Conservation (phyloP, 2,329 filamentous ascomycete species). For the Chaetomiaceae sp. region DNA sequence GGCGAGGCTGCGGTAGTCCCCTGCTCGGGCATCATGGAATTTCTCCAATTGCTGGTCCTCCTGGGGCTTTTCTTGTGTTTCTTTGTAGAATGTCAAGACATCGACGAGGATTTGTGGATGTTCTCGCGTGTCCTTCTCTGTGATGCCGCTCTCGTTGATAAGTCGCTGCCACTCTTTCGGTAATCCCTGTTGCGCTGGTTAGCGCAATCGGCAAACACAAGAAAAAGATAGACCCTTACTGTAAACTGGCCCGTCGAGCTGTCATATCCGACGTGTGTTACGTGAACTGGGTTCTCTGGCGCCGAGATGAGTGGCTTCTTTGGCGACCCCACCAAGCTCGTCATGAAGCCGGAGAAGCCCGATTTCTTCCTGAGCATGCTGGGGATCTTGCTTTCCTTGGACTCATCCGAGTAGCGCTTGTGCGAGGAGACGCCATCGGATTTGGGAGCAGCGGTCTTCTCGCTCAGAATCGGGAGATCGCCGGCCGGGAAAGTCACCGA, state of each 20-base stretch:
- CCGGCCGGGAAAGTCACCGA: conserved; percentile 61
- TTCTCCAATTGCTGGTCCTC: conserved; percentile 94
- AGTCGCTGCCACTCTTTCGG: conserved; percentile 98
- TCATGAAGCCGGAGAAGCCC: conserved; percentile 83
- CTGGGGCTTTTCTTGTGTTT: conserved; percentile 73
- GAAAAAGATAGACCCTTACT: conserved; percentile 47
- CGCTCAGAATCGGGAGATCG: conserved; percentile 47
- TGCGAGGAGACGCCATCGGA: conserved; percentile 47
- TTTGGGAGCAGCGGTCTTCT: conserved; percentile 40
- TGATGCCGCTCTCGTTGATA: conserved; percentile 91
- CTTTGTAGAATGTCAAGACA: conserved; percentile 95
- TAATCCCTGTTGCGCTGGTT: conserved; percentile 65
- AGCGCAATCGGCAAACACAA: conserved; percentile 8
- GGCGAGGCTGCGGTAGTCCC: conserved; percentile 45
- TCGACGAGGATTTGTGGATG: conserved; percentile 94
- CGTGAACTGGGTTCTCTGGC: conserved; percentile 94
- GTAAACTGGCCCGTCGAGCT: conserved; percentile 95
- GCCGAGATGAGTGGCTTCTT: conserved; percentile 94
- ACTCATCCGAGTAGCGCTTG: conserved; percentile 78
- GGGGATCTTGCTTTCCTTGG: conserved; percentile 56
- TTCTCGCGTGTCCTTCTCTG: conserved; percentile 91
- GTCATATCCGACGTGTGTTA: conserved; percentile 97
- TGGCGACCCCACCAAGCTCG: conserved; percentile 75
- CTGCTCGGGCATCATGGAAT: conserved; percentile 77
- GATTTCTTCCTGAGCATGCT: conserved; percentile 73